Conservation (phyloP, 2,329 filamentous ascomycete species). For the Epichloe hybrida region DNA sequence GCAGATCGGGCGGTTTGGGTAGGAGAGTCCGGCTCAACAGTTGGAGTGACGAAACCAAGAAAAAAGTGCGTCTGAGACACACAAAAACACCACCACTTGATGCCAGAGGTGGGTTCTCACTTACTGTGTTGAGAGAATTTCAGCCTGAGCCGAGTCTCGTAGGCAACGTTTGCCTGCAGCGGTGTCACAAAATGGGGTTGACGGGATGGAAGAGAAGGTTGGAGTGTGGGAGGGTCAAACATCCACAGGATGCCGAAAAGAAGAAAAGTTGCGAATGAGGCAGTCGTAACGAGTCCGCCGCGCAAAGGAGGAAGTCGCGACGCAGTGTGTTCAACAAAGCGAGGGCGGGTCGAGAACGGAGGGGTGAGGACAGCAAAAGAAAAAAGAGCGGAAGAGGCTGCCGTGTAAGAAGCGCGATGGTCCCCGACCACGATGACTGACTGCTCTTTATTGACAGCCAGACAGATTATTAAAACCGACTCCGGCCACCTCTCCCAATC, state of each 20-base stretch:
- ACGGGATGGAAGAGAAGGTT: not conserved
- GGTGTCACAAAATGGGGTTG: not conserved
- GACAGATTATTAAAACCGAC: not conserved
- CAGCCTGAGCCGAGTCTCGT: not conserved
- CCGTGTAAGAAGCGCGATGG: not conserved
- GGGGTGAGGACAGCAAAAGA: not conserved
- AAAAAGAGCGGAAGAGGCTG: not conserved
- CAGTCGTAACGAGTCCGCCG: not conserved
- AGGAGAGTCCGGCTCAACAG: not conserved
- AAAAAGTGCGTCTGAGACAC: not conserved
- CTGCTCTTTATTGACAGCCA: not conserved
- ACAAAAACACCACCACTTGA: not conserved
- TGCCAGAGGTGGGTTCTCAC: not conserved
- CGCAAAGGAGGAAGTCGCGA: slow-evolving; percentile 6
- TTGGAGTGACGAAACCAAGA: not conserved
- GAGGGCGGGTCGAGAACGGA: not conserved
- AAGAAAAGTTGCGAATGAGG: slow-evolving; percentile 1
- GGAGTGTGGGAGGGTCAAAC: not conserved
- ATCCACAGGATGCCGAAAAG: slow-evolving; percentile 4
- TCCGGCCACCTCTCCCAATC: not conserved
- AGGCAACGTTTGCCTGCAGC: not conserved
- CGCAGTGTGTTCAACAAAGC: slow-evolving; percentile 1
- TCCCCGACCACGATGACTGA: not conserved
- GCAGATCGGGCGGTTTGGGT: not conserved
- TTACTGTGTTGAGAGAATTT: not conserved